Conservation (phyloP, 2,329 filamentous ascomycete species). For the Fusarium multiceps region DNA sequence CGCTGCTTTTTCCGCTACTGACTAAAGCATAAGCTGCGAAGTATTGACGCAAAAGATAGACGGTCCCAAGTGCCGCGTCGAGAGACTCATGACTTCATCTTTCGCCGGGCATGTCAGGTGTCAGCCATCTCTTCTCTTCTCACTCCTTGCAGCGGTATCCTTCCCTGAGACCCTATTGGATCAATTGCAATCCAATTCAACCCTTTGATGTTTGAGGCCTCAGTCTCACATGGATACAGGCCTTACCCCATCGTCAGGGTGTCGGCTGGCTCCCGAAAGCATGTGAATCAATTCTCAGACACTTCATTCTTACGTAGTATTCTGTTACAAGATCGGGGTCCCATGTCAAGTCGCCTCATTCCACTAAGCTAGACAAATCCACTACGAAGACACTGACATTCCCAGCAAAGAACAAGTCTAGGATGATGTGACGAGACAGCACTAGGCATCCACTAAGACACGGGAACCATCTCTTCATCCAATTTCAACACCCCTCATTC, state of each 20-base stretch:
- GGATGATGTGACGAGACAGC: not conserved
- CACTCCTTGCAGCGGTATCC: not conserved
- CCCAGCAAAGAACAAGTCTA: not conserved
- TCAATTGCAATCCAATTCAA: not conserved
- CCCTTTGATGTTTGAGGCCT: not conserved
- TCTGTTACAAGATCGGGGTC: not conserved
- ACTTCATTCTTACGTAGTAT: not conserved
- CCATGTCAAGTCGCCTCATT: not conserved
- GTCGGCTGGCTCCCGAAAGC: not conserved
- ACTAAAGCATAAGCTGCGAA: too few species aligned
- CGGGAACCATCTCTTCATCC: not conserved
- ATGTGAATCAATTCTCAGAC: not conserved
- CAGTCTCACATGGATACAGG: not conserved
- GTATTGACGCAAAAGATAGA: not conserved
- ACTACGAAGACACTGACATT: not conserved
- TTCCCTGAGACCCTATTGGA: not conserved
- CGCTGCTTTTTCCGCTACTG: not conserved
- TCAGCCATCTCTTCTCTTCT: not conserved
- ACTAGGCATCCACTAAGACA: not conserved
- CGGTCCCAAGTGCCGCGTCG: too few species aligned
- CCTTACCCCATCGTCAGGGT: not conserved
- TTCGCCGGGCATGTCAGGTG: not conserved
- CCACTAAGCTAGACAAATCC: not conserved
- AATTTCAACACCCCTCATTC: not conserved
- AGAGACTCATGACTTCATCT: too few species aligned